Evolutionary conservation across 2,329 filamentous ascomycete genomes (phyloP).

Genomic region (Dendryphion nanum): DNA sequence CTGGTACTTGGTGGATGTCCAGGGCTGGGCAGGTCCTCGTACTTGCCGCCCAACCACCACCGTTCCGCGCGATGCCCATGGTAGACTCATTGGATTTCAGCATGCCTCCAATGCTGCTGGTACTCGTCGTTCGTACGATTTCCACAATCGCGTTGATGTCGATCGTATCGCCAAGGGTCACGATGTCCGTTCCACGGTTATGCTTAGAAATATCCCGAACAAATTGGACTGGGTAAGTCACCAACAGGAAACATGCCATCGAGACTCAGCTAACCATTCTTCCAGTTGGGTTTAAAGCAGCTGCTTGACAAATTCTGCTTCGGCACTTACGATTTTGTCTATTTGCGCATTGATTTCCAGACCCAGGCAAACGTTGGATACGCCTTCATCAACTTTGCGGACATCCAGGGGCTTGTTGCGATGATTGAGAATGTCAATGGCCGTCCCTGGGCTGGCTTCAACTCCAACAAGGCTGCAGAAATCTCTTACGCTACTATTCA

Average conservation of each 20-base stretch:
- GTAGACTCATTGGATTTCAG: constrained; percentile 17
- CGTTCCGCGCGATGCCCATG: constrained; percentile 24
- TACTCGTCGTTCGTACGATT: constrained; percentile 15
- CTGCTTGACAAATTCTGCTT: constrained; percentile 76
- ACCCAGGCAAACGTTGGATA: constrained; percentile 75
- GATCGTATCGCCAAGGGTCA: constrained; percentile 41
- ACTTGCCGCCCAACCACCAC: too few species aligned
- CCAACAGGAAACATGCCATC: too few species aligned
- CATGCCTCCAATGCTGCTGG: too few species aligned
- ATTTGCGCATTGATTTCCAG: constrained; percentile 72
- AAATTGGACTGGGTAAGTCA: constrained; percentile 66
- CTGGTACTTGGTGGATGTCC: too few species aligned
- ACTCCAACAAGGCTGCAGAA: constrained; percentile 80
- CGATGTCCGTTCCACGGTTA: constrained; percentile 63
- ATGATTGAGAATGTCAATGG: constrained; percentile 30
- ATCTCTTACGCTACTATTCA: constrained; percentile 98
- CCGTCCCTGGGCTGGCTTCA: constrained; percentile 69
- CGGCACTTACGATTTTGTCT: constrained; percentile 92
- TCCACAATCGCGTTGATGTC: constrained; percentile 40
- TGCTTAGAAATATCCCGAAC: constrained; percentile 94
- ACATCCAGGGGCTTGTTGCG: constrained; percentile 50
- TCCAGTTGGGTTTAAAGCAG: constrained; percentile 57
- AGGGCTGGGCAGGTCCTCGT: too few species aligned
- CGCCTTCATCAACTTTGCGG: constrained; percentile 92
- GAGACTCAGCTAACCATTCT: too few species aligned